Evolutionary conservation across 257 asterid species (phyloP).

Genomic region (Anisodus tanguticus): DNA sequence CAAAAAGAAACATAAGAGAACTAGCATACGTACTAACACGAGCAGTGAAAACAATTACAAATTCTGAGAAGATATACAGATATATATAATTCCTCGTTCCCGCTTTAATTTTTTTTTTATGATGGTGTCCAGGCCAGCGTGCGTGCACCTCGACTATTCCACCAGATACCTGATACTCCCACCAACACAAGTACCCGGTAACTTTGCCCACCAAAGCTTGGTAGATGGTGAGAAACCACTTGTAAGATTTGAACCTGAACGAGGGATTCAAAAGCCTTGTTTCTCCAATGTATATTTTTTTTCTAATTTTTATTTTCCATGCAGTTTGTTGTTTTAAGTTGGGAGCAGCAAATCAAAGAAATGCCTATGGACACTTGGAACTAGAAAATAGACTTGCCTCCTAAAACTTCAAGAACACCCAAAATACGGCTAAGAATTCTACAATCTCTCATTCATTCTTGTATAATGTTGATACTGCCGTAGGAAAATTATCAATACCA

Average conservation of each 20-base stretch:
- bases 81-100: background rate
- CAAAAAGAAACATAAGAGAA: constrained; percentile 20
- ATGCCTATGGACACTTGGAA: background rate
- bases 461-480: background rate
- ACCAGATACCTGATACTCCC: background rate
- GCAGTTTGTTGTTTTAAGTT: constrained; percentile 20
- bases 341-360: constrained; percentile 16
- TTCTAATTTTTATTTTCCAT: background rate
- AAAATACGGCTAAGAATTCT: constrained; percentile 19
- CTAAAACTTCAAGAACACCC: constrained; percentile 22
- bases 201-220: constrained; percentile 4
- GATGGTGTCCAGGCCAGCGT: background rate
- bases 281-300: background rate
- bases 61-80: constrained; percentile 13
- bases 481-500: background rate
- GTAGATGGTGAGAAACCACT: background rate
- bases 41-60: background rate
- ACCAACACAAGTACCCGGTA: background rate
- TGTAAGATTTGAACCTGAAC: background rate
- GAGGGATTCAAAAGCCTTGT: background rate
- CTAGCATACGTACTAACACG: background rate
- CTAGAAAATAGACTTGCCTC: constrained; percentile 14
- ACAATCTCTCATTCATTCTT: background rate
- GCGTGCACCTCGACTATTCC: background rate
- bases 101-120: background rate